These are phyloP conservation scores for Chlorella sp. DNA, from an alignment of 139 green algal genomes.

Conservation along the genomic window DNA sequence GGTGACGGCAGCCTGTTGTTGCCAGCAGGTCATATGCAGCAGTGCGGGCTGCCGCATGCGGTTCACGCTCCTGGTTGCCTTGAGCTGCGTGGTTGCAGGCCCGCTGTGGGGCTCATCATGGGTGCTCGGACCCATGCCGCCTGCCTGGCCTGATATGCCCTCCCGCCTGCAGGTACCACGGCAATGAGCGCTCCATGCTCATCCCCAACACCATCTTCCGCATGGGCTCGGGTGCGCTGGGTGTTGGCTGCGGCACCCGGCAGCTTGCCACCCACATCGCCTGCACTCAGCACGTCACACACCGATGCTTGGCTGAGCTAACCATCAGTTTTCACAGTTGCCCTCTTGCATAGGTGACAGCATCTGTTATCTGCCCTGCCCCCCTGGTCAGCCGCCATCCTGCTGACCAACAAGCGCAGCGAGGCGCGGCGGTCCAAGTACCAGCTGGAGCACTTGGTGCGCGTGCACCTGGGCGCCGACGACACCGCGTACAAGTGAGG, in stretches of 20 bases:
- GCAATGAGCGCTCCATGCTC: slow-evolving; percentile 81
- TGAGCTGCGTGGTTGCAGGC: too few relatives aligned
- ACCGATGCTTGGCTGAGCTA: too few relatives aligned
- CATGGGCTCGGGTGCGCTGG: neutral
- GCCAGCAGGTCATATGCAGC: neutral
- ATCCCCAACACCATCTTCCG: slow-evolving; percentile 77
- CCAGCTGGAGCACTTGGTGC: slow-evolving; percentile 67
- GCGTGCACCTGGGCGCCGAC: slow-evolving; percentile 75
- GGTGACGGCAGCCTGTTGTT: neutral
- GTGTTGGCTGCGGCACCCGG: neutral
- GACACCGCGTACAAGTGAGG: slow-evolving; percentile 68
- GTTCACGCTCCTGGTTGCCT: neutral
- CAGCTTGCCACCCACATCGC: neutral
- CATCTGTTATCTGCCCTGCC: neutral
- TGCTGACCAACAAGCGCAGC: slow-evolving; percentile 74
- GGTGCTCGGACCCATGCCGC: neutral
- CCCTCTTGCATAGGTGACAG: neutral
- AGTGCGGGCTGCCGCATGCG: too few relatives aligned
- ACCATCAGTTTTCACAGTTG: too few relatives aligned
- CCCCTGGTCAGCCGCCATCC: slow-evolving; percentile 46
- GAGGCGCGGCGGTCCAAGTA: slow-evolving; percentile 71
- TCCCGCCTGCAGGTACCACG: slow-evolving; percentile 65
- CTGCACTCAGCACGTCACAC: too few relatives aligned
- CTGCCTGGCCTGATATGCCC: neutral
- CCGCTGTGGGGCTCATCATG: too few relatives aligned